Conservation (phyloP, 345 rosid species). For the Stellera chamaejasme region DNA sequence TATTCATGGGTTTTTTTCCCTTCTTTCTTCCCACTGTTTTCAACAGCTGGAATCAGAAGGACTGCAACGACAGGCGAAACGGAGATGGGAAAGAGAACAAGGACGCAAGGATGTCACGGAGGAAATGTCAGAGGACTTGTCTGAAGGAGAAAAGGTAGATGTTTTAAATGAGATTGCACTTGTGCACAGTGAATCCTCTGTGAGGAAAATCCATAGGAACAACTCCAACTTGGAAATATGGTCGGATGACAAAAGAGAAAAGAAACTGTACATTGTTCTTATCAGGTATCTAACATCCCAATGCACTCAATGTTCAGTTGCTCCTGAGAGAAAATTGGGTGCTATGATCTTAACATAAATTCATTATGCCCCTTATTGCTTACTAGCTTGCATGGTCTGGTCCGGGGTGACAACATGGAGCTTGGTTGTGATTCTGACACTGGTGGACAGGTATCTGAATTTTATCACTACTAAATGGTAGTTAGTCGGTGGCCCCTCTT, state of each 20-base stretch:
- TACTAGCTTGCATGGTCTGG: conserved; percentile 82
- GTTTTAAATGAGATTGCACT: conserved; percentile 33
- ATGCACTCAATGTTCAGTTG: too few relatives aligned
- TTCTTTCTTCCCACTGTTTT: conserved; percentile 2
- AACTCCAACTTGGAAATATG: conserved; percentile 76
- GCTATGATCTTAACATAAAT: neutral
- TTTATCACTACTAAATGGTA: neutral
- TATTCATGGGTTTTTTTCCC: too few relatives aligned
- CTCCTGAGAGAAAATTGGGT: too few relatives aligned
- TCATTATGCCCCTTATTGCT: conserved; percentile 8
- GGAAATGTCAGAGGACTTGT: conserved; percentile 86
- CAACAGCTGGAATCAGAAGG: conserved; percentile 74
- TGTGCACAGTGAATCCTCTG: conserved; percentile 60
- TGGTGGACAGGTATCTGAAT: conserved; percentile 76
- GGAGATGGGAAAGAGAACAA: conserved; percentile 77
- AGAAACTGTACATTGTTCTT: conserved; percentile 81
- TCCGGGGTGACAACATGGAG: conserved; percentile 97
- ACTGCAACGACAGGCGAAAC: conserved; percentile 43
- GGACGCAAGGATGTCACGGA: conserved; percentile 79
- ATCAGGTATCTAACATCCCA: conserved; percentile 45
- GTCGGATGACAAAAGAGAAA: conserved; percentile 93
- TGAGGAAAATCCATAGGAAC: conserved; percentile 47
- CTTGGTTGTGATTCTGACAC: conserved; percentile 98
- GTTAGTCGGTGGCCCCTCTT: neutral
- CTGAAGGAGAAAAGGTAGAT: conserved; percentile 96